Percentiles rank a stretch among this genome's conserved stretches.
These are phyloP conservation scores for Talaromyces ruber DNA, from an alignment of 495 filamentous ascomycete genomes.

Conservation along the genomic window DNA sequence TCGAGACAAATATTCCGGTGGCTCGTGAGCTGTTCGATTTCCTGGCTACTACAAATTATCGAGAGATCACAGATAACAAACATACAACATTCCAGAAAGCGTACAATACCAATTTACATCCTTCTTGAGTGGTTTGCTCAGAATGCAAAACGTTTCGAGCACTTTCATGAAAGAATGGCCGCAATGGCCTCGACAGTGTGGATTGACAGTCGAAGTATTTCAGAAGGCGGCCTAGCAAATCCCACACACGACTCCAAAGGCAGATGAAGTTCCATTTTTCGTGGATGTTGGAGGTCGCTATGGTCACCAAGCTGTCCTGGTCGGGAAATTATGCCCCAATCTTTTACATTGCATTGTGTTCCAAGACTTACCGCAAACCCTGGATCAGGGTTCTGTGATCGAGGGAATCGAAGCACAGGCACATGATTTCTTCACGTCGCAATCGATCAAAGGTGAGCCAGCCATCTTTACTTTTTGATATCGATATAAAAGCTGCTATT, in stretches of 20 bases:
- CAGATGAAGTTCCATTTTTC: background rate
- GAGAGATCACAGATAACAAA: background rate
- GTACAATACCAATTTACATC: background rate
- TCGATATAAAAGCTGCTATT: background rate
- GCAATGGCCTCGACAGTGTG: background rate
- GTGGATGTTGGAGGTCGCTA: background rate
- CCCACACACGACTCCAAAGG: background rate
- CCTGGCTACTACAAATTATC: background rate
- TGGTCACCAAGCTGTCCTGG: background rate
- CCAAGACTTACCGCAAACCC: background rate
- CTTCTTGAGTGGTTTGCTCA: background rate
- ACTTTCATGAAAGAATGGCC: background rate
- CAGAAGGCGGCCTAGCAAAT: background rate
- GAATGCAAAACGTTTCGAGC: background rate
- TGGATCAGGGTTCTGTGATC: background rate
- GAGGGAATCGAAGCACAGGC: background rate
- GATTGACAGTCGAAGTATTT: background rate
- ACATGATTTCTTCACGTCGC: background rate
- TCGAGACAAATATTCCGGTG: background rate
- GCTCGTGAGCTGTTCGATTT: background rate
- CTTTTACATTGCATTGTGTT: background rate
- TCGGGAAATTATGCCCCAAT: background rate
- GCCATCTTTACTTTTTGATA: background rate
- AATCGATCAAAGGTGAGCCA: background rate
- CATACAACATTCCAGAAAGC: background rate